Base-by-base conservation (phyloP, 2,329 filamentous ascomycete genomes). In the Helicocarpus griseus region DNA sequence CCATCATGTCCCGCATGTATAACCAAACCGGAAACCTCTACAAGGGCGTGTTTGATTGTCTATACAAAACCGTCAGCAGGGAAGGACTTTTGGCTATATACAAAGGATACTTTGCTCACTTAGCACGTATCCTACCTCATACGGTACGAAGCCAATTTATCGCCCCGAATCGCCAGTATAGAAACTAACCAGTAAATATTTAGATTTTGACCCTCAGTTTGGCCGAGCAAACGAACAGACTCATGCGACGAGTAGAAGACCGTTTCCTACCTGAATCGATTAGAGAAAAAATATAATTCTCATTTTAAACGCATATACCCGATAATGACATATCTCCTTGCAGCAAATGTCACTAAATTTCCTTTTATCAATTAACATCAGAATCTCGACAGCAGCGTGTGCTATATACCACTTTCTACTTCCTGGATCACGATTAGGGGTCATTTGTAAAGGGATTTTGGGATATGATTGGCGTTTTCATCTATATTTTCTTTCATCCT, bases 11-110 rank as follows among this genome's bases (percentile, higher is more conserved):
- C 56, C 86, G 93, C 56, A 85, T 98, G 77, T 98, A 98, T 77
- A 98, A 98, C 75, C 93, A 98, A 69, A 95, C 90, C 56, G 93
- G 93, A 49, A 95, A 96, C 66, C 78, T 98, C n/a, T 98, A 98
- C 76, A 84, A 80, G 60, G 87, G 90, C 53, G 88, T 94, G 4
- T 87, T 95, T 57, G 93, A 98, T 72, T 98, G 93, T 67, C 71
- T 97, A 54, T 81, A 80, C 66, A 90, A 95, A 73, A 98, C 93
- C 0, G 78, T 98, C 55, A 85, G 84, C 66, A 95, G 89, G 0
- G 93, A 98, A 68, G 93, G 93, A 21, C 62, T 95, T 49, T 73
- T 97, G 44, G 93, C 93, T 55, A 87, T 98, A 53, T 98, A 98
- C 77, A 98, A 98, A 76, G 93, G 93, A 53, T 96, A 94, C 75